Percentiles rank a stretch among this genome's conserved stretches.
These are phyloP conservation scores for Ascobolus immersus DNA, from an alignment of 495 filamentous ascomycete species.

Conservation along the genomic window DNA sequence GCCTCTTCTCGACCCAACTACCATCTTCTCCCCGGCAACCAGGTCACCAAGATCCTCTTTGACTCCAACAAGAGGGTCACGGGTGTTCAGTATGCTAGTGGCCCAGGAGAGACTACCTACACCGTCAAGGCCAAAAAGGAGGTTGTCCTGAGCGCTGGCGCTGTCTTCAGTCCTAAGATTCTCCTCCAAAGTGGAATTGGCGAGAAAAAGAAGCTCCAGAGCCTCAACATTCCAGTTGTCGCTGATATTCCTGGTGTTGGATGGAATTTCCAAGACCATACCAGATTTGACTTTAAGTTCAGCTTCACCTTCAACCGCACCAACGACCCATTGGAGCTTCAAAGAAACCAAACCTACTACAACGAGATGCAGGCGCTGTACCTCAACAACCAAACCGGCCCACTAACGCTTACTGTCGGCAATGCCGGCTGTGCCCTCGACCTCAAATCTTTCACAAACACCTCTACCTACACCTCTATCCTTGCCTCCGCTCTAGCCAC, in stretches of 20 bases:
- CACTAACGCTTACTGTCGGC: too few species aligned
- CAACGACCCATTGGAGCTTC: too few species aligned
- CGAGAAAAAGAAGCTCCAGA: conserved; percentile 22
- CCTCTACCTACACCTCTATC: too few species aligned
- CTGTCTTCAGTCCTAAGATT: conserved; percentile 32
- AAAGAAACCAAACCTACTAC: too few species aligned
- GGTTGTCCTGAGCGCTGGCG: conserved; percentile 27
- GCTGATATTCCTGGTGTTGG: conserved; percentile 29
- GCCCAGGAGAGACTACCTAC: not conserved
- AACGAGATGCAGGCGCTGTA: too few species aligned
- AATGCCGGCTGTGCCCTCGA: too few species aligned
- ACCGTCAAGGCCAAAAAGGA: conserved; percentile 18
- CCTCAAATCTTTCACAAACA: too few species aligned
- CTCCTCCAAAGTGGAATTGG: conserved; percentile 32
- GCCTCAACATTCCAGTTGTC: conserved; percentile 23
- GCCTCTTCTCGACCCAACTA: conserved; percentile 5
- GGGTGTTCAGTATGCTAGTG: conserved; percentile 3
- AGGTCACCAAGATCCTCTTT: conserved; percentile 10
- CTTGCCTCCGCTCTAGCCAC: too few species aligned
- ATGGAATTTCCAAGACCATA: conserved; percentile 31
- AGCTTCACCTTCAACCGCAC: too few species aligned
- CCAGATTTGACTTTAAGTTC: too few species aligned
- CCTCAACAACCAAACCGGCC: too few species aligned
- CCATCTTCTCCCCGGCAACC: conserved; percentile 7
- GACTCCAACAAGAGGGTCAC: conserved; percentile 2